phyloP scores from a whole-genome alignment of 2,329 filamentous ascomycete genomes.

The Aureobasidium pullulans region DNA sequence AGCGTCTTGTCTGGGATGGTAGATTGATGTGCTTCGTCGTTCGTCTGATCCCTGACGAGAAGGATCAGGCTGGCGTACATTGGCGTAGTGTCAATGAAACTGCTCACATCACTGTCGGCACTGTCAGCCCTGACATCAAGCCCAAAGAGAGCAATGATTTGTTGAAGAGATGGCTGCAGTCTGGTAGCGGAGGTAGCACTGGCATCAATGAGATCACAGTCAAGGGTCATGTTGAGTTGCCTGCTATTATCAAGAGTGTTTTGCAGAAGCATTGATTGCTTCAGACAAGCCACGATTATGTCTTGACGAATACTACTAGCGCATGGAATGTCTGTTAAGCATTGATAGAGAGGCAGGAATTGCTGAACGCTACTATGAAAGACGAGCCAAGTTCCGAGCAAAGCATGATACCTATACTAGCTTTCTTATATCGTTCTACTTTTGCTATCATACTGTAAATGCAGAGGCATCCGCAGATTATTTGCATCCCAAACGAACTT shows the following conservation, averaged over 20 bases:
- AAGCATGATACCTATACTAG: no score
- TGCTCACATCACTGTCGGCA: conserved; percentile 86
- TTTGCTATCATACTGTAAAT: no score
- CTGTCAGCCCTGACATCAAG: conserved; percentile 65
- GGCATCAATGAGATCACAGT: conserved; percentile 50
- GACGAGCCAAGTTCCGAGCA: no score
- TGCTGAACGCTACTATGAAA: neutral
- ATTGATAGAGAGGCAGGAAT: neutral
- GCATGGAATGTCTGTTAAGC: neutral
- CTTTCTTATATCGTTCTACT: no score
- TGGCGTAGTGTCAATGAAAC: conserved; percentile 65
- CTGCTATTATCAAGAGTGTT: conserved; percentile 48
- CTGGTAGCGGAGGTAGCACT: conserved; percentile 43
- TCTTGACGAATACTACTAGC: conserved; percentile 4
- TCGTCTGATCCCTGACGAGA: conserved; percentile 49
- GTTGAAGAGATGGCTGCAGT: conserved; percentile 64
- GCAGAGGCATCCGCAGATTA: no score
- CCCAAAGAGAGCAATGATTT: conserved; percentile 91
- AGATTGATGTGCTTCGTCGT: conserved; percentile 89
- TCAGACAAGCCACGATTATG: neutral
- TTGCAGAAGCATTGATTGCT: conserved; percentile 25
- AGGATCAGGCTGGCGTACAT: conserved; percentile 36
- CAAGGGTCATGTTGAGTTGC: conserved; percentile 47
- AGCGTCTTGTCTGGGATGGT: conserved; percentile 71
- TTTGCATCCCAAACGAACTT: no score